phyloP scores from a whole-genome alignment of 2,329 filamentous ascomycete genomes.

The Epichloe aotearoae region DNA sequence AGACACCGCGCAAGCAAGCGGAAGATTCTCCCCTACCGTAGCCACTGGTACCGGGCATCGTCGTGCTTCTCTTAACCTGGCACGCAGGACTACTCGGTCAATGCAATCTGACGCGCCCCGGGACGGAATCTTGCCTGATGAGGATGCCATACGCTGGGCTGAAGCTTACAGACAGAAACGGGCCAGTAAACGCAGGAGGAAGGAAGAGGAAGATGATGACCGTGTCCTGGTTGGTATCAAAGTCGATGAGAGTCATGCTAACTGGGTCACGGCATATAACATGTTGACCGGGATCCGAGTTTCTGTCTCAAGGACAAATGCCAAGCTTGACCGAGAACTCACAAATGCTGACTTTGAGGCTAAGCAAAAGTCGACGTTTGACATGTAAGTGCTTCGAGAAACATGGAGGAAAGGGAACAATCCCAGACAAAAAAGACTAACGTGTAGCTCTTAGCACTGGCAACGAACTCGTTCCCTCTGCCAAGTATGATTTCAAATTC shows the following conservation, averaged over 20 bases:
- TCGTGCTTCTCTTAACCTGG: conserved; percentile 72
- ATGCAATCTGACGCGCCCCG: conserved; percentile 72
- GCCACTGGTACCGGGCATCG: conserved; percentile 44
- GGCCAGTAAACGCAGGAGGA: conserved; percentile 70
- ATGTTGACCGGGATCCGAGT: conserved; percentile 99
- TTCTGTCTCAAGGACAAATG: conserved; percentile 89
- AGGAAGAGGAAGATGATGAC: conserved; percentile 84
- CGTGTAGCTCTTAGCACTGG: conserved; percentile 52
- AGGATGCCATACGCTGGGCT: conserved; percentile 83
- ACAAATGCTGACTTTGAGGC: conserved; percentile 86
- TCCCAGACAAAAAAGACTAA: not conserved
- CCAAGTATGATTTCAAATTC: conserved; percentile 99
- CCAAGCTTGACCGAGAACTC: conserved; percentile 83
- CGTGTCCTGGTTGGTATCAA: conserved; percentile 92
- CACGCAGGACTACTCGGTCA: conserved; percentile 68
- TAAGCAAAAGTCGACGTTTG: conserved; percentile 96
- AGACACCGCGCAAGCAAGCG: conserved; percentile 55
- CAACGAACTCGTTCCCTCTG: conserved; percentile 91
- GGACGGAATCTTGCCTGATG: conserved; percentile 75
- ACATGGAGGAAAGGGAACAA: not conserved
- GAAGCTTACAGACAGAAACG: conserved; percentile 87
- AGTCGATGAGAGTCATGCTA: conserved; percentile 92
- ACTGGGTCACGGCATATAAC: conserved; percentile 97
- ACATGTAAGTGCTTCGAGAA: conserved; percentile 54
- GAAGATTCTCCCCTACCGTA: conserved; percentile 64